A percentile compares a stretch with the other conserved stretches of the same genome.
Evolutionary conservation across 345 rosid species (phyloP).

Genomic region (Eucalyptus sp.): DNA sequence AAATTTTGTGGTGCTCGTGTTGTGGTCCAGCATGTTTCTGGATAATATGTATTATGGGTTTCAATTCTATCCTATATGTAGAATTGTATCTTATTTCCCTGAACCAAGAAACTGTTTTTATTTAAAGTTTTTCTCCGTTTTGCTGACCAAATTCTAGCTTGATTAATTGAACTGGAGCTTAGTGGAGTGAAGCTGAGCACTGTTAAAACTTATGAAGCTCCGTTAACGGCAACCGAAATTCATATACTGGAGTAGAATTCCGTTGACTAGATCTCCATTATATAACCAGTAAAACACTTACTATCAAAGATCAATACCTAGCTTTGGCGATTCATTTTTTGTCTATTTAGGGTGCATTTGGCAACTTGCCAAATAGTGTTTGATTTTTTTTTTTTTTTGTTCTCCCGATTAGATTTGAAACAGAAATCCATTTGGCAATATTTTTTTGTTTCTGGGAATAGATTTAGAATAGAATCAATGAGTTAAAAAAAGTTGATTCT

Average conservation of each 20-base stretch:
- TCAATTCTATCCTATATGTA: background rate
- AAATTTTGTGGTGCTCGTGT: background rate
- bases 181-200: background rate
- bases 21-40: background rate
- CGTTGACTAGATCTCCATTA: background rate
- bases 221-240: background rate
- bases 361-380: too few relatives aligned
- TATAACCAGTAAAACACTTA: background rate
- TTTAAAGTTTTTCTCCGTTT: background rate
- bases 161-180: background rate
- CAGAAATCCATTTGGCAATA: accelerated
- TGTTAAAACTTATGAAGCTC: background rate
- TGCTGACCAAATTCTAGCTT: background rate
- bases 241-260: background rate
- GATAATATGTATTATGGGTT: background rate
- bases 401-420: too few relatives aligned
- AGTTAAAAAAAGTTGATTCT: too few relatives aligned
- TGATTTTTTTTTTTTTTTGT: too few relatives aligned
- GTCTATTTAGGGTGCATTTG: too few relatives aligned
- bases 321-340: background rate
- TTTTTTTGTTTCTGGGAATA: accelerated
- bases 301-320: background rate
- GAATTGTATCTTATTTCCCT: background rate
- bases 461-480: too few relatives aligned
- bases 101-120: too few relatives aligned